Evolutionary conservation across 306 rosid genomes (phyloP).

Genomic region (Echinosophora koreensis): DNA sequence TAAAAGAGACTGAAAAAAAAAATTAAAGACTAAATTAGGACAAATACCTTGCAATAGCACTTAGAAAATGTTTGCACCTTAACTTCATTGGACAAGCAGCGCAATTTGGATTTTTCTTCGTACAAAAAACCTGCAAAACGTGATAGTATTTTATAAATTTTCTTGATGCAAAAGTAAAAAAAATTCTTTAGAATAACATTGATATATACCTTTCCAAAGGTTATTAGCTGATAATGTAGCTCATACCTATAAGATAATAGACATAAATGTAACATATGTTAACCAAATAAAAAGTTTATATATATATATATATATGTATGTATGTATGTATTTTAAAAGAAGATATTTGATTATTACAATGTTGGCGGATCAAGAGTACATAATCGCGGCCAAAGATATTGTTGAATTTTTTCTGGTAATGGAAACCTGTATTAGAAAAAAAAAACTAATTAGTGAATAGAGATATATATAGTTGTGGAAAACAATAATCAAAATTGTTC

Average conservation of each 20-base stretch:
- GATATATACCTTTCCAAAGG: slow-evolving; percentile 77
- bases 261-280: not conserved
- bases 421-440: slow-evolving; percentile 60
- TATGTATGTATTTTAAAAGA: too few species aligned
- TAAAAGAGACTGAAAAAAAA: too few species aligned
- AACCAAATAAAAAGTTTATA: not conserved
- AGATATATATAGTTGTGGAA: not conserved
- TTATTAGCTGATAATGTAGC: slow-evolving; percentile 82
- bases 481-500: not conserved
- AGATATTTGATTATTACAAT: slow-evolving; percentile 54
- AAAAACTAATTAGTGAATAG: slow-evolving; percentile 7
- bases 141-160: not conserved
- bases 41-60: too few species aligned
- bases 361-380: slow-evolving; percentile 49
- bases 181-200: not conserved
- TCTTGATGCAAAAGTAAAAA: not conserved
- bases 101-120: slow-evolving; percentile 72
- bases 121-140: slow-evolving; percentile 68
- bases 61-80: slow-evolving; percentile 56
- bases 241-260: slow-evolving; percentile 60
- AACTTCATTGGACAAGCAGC: slow-evolving; percentile 72
- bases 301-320: too few species aligned
- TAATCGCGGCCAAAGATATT: slow-evolving; percentile 82
- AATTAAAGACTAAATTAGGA: too few species aligned
- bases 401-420: slow-evolving; percentile 58